Evolutionary conservation across 2,329 filamentous ascomycete genomes (phyloP).

Genomic region (Curvularia eragrostidis): DNA sequence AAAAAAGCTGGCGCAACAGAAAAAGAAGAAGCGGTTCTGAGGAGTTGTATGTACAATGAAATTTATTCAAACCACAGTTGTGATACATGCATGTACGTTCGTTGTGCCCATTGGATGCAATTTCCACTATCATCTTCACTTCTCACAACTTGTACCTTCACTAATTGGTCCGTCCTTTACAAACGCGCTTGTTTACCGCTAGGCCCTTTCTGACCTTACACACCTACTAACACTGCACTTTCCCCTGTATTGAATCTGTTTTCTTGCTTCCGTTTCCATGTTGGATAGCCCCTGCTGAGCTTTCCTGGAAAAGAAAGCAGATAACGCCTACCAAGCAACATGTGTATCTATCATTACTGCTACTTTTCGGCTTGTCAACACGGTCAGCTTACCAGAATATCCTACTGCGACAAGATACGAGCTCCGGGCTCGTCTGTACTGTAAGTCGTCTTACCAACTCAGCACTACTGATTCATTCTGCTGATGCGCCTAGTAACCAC

Average conservation of each 20-base stretch:
- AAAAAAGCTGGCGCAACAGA: constrained; percentile 57
- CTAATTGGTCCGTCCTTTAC: constrained; percentile 11
- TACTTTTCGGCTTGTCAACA: constrained; percentile 45
- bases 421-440: constrained; percentile 26
- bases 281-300: constrained; percentile 12
- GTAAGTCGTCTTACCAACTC: constrained; percentile 16
- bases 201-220: background rate
- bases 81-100: background rate
- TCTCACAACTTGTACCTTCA: background rate
- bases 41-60: background rate
- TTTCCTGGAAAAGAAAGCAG: constrained; percentile 16
- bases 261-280: constrained; percentile 6
- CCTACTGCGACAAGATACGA: constrained; percentile 43
- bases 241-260: background rate
- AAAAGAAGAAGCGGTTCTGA: constrained; percentile 47
- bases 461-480: background rate
- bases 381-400: constrained; percentile 36
- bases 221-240: constrained; percentile 3
- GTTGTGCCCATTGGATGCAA: background rate
- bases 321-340: constrained; percentile 25
- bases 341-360: constrained; percentile 48
- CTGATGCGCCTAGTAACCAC: constrained; percentile 26
- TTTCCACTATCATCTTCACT: constrained; percentile 1
- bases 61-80: too few species aligned
- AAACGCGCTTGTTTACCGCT: constrained; percentile 10